Base-by-base conservation (phyloP, 2,329 filamentous ascomycete species). In the Ramularia collo-cygni region DNA sequence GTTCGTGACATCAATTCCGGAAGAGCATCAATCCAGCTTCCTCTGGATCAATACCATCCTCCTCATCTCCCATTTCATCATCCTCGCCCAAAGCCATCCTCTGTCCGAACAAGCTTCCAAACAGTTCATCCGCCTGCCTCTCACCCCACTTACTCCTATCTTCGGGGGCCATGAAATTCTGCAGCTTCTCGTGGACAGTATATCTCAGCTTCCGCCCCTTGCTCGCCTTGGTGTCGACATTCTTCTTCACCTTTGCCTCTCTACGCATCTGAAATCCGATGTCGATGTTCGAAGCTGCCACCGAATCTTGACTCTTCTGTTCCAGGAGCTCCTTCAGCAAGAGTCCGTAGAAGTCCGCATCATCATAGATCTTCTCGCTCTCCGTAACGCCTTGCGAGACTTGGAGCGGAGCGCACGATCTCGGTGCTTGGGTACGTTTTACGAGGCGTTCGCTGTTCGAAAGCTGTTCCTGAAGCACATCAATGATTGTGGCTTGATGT, bases 141-240 rank as follows among this genome's bases (percentile, higher is more conserved):
- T 83, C 79, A 46, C 85, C 84, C 92, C 92, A 98, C 12, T 63
- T 65, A 3, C 83, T 74, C 38, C 85, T 72, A 60, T 94, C 85
- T 61, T 95, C 87, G 0, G 88, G 81, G 8, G 89, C 89, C 88
- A 95, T 95, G 59, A 96, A 96, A 63, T 95, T 95, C 67, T 95
- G 86, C 57, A 98, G 65, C 70, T 96, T 96, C 69, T 96, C 90
- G 59, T 96, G 89, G 32, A 95, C 87, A 12, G 85, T 92, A 65
- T 90, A 98, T 28, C 87, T 76, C 74, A 98, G 77, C 69, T 95
- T 95, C 35, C 92, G 74, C 4, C 92, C 92, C 66, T 96, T 96
- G 61, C 86, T 94, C 1, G 92, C 92, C 61, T 89, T 92, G 14
- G 89, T 89, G 62, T 98, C 92, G 4, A 96, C 85, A 19, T 81